These are phyloP conservation scores for Talaromyces rugulosus DNA, from an alignment of 2,329 filamentous ascomycete genomes.

Conservation along the genomic window DNA sequence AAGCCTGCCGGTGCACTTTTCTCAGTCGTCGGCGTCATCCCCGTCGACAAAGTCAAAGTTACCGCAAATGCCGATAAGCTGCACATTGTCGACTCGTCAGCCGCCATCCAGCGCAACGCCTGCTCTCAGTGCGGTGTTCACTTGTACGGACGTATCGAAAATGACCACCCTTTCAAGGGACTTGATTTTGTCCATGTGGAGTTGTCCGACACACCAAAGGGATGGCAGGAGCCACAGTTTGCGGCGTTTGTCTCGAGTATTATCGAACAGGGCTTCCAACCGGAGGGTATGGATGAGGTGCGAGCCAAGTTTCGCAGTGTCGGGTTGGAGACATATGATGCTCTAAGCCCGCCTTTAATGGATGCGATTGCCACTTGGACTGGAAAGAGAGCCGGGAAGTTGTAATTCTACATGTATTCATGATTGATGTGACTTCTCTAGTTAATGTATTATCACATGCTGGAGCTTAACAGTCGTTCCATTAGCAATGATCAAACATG, in stretches of 20 bases:
- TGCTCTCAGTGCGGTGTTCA: constrained; percentile 60
- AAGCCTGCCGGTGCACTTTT: constrained; percentile 63
- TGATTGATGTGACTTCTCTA: neutral
- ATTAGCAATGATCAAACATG: neutral
- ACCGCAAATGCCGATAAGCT: constrained; percentile 58
- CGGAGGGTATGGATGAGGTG: constrained; percentile 53
- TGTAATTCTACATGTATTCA: constrained; percentile 14
- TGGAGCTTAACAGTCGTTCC: neutral
- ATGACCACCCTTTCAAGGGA: constrained; percentile 62
- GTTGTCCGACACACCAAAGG: constrained; percentile 50
- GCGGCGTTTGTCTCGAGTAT: constrained; percentile 65
- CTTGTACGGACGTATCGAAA: constrained; percentile 61
- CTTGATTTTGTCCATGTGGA: constrained; percentile 67
- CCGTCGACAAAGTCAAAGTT: constrained; percentile 52
- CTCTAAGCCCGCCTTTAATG: constrained; percentile 60
- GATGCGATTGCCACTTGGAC: constrained; percentile 56
- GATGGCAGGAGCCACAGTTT: constrained; percentile 71
- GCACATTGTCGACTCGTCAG: constrained; percentile 50
- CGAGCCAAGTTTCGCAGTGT: constrained; percentile 49
- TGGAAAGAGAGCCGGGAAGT: constrained; percentile 44
- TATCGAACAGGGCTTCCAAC: constrained; percentile 63
- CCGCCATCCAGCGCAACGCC: constrained; percentile 58
- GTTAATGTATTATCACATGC: neutral
- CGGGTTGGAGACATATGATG: constrained; percentile 61
- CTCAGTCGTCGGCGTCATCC: constrained; percentile 60